Base-by-base conservation (phyloP, 768 basidiomycete species). In the Suillus placidus region DNA sequence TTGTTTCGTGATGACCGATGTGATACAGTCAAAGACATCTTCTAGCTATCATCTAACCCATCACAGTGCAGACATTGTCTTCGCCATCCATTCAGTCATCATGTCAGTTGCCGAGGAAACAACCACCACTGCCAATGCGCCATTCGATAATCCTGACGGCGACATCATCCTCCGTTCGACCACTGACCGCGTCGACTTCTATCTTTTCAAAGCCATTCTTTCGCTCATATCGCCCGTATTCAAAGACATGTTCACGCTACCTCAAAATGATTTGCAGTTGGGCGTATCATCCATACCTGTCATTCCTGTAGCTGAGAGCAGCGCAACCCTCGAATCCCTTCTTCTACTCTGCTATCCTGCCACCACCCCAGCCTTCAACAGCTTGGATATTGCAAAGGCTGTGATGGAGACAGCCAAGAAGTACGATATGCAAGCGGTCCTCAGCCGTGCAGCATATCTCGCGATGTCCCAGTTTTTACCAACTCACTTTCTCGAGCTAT, bases 211-310 rank as follows among this genome's bases (percentile, higher is more conserved):
- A 64, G 58, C 78, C 51, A 74, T 87, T 49, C 78, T 87, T 12
- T 77, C 82, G 8, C 71, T 84, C 13, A 78, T 82, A 0, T 87
- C 86, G 2, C 78, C 82, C 6, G 79, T 87, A 65, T 87, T 87
- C 70, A 75, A 77, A 32, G 75, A 76, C 64, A 81, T 84, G 74
- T 81, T 87, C 66, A 73, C 80, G 14, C 73, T 85, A 34, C 83
- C 83, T 14, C 70, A 69, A 54, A 43, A 49, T 62, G 76, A 81
- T 1, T 23, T 37, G 6, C 37, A 52, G 51, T 34, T 35, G 1
- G 12, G 23, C 1, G 14, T 13, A 26, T 54, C 60, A 4, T 37
- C 65, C 4, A 18, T 49, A 16, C 65, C 55, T 4, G 4, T 65
- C 5, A 66, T 60, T 67, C 12, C 64, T 30, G 64, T 74, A 0